phyloP scores from a whole-genome alignment of 164 flowering plant species.

The Warburgia ugandensis region DNA sequence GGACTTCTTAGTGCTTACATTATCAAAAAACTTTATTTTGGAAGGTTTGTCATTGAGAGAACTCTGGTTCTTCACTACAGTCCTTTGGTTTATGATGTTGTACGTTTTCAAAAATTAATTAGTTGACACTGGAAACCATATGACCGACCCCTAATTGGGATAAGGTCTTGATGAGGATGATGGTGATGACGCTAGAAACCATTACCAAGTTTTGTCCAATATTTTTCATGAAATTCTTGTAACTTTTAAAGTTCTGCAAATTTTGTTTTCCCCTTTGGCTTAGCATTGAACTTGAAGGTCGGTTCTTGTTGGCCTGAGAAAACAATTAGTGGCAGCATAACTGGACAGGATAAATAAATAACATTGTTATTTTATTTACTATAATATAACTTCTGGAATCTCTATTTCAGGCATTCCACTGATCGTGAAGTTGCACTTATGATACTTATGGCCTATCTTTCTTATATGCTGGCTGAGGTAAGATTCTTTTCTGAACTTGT shows the following conservation, averaged over 20 bases:
- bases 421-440: conserved; percentile 92
- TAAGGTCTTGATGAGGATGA: too few relatives aligned
- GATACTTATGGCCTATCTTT: conserved; percentile 96
- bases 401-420: conserved; percentile 72
- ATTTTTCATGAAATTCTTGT: too few relatives aligned
- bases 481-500: conserved; percentile 16
- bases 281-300: too few relatives aligned
- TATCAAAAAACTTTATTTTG: conserved; percentile 59
- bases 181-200: too few relatives aligned
- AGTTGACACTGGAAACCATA: too few relatives aligned
- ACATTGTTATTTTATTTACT: neutral
- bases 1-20: conserved; percentile 86
- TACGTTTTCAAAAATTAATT: too few relatives aligned
- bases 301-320: too few relatives aligned
- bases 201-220: too few relatives aligned
- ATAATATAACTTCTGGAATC: neutral
- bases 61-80: neutral
- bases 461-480: conserved; percentile 87
- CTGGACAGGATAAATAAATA: neutral
- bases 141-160: too few relatives aligned
- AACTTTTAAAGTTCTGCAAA: too few relatives aligned
- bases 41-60: conserved; percentile 20
- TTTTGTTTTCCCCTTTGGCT: too few relatives aligned
- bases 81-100: neutral
- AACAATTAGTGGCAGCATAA: neutral